Base-by-base conservation (phyloP, 2,329 filamentous ascomycete species). In the Ascochyta viciae-villosae region DNA sequence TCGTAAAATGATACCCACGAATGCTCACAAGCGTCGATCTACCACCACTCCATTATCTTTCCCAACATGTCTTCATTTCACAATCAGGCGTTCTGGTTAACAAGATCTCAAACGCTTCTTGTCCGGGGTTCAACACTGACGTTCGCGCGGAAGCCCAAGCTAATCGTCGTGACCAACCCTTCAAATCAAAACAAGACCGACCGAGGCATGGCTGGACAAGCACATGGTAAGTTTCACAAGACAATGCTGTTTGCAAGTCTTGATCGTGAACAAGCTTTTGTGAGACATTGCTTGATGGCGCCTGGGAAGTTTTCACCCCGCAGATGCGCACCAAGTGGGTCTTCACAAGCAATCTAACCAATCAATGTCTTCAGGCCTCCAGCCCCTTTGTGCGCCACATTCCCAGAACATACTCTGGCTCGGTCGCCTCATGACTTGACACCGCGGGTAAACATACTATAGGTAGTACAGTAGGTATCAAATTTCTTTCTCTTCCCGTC, bases 281-380 rank as follows among this genome's bases (percentile, higher is more conserved):
- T 29, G n/a, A 16, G 6, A 31, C 10, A 6, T 31, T 23, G 40
- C 40, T 44, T 50, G 33, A 31, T 8, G 33, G 15, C 24, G 22
- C 10, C 26, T 13, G 40, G 40, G n/a, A 8, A 4, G 9, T 42
- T 29, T 15, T 50, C 23, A 22, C 13, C 13, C 38, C 39, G 23
- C 12, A 5, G 3, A 5, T 29, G 40, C 35, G 40, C 13, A 27
- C n/a, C 15, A 31, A 44, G 33, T 24, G 24, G 34, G 33, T 23
- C 38, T 23, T 31, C 19, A 24, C 24, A 8, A 1, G 9, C 8
- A 12, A 22, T 22, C 6, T 22, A 12, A 1, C 31, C 38, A 23
- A 42, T 50, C 31, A 43, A 13, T 19, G 10, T 8, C 24, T 38
- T 44, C 33, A 43, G 47, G 40, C 48, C 12, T 43, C 47, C 47